Conservation (phyloP, 2,329 filamentous ascomycete species). For the Ophiostoma tasmaniense region DNA sequence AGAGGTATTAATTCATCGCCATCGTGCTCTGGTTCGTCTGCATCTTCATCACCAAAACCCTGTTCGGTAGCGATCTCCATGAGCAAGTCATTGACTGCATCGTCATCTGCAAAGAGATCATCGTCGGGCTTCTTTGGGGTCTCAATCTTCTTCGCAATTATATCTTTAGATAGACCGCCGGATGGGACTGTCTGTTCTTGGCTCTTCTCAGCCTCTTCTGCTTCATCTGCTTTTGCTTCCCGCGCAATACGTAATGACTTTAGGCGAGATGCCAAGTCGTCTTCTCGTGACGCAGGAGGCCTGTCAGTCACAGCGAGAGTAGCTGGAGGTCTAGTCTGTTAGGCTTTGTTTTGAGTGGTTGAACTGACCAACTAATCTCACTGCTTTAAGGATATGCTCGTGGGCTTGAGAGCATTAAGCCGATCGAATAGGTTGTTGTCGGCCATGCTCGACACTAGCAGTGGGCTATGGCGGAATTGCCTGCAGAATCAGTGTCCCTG, state of each 20-base stretch:
- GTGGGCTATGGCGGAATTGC: neutral
- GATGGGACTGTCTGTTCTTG: neutral
- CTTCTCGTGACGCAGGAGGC: slow-evolving; percentile 37
- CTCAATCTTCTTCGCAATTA: too few relatives aligned
- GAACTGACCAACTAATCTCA: neutral
- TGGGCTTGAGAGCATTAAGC: slow-evolving; percentile 43
- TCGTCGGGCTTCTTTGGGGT: slow-evolving; percentile 28
- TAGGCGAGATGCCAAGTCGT: slow-evolving; percentile 44
- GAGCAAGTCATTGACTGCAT: slow-evolving; percentile 44
- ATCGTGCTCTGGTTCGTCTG: slow-evolving; percentile 17
- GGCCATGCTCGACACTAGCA: neutral
- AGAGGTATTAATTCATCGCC: slow-evolving; percentile 40
- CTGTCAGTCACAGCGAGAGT: neutral
- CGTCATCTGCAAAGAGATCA: slow-evolving; percentile 42
- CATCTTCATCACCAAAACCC: slow-evolving; percentile 15
- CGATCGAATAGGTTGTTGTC: slow-evolving; percentile 39
- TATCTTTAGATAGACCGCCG: neutral
- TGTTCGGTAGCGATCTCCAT: slow-evolving; percentile 30
- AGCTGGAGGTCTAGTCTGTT: neutral
- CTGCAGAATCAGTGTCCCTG: neutral
- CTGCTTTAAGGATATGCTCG: slow-evolving; percentile 25
- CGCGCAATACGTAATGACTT: slow-evolving; percentile 40
- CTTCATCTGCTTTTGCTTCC: neutral
- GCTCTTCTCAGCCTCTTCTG: neutral
- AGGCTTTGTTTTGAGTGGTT: neutral